A percentile compares a stretch with the other conserved stretches of the same genome.
phyloP scores from a whole-genome alignment of 768 basidiomycete genomes.

The Mycena indigotica region DNA sequence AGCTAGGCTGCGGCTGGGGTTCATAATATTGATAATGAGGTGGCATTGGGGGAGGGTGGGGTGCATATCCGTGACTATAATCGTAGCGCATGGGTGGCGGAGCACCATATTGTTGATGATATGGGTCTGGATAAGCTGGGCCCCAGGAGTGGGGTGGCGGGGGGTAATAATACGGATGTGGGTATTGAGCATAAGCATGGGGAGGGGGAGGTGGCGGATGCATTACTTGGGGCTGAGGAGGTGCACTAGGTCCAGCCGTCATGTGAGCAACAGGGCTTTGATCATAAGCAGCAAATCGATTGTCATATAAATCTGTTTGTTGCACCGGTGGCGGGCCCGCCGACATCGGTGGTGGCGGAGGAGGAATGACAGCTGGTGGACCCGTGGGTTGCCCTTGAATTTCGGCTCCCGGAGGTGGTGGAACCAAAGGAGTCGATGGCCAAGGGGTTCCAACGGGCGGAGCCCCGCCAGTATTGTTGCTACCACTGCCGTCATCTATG shows the following conservation, averaged over 20 bases:
- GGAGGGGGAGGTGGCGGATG: neutral
- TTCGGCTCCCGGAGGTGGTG: slow-evolving; percentile 25
- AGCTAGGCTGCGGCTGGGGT: neutral
- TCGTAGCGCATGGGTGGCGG: slow-evolving; percentile 17
- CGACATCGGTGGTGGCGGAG: neutral
- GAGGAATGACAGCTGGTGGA: neutral
- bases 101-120: slow-evolving; percentile 8
- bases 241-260: neutral
- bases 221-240: neutral
- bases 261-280: neutral
- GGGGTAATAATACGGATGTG: slow-evolving; percentile 2
- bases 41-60: slow-evolving; percentile 11
- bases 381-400: slow-evolving; percentile 14
- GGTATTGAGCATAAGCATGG: neutral
- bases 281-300: neutral
- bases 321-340: neutral
- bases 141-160: slow-evolving; percentile 6
- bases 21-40: slow-evolving; percentile 4
- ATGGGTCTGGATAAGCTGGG: neutral
- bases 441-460: slow-evolving; percentile 23
- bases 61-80: slow-evolving; percentile 18
- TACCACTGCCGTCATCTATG: slow-evolving; percentile 33
- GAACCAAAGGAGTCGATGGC: slow-evolving; percentile 20
- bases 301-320: neutral
- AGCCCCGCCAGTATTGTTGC: slow-evolving; percentile 27